phyloP scores from a whole-genome alignment of 306 rosid species.

The Coriaria nepalensis region DNA sequence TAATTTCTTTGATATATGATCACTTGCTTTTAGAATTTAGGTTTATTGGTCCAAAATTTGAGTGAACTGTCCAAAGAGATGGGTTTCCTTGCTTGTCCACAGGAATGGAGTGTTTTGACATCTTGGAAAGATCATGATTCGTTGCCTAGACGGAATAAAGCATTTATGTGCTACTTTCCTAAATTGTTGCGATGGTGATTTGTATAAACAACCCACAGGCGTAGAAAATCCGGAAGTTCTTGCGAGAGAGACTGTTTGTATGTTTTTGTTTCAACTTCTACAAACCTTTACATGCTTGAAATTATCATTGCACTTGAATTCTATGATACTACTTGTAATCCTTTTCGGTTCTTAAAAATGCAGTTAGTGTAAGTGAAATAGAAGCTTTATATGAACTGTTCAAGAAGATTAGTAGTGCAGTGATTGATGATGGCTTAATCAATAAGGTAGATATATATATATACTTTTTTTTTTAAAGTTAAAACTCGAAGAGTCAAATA shows the following conservation, averaged over 20 bases:
- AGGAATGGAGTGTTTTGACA: slow-evolving; percentile 81
- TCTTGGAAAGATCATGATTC: slow-evolving; percentile 61
- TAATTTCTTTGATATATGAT: no score
- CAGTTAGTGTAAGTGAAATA: slow-evolving; percentile 81
- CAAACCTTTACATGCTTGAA: slow-evolving; percentile 12
- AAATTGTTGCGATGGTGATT: slow-evolving; percentile 43
- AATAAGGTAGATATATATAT: slow-evolving; percentile 41
- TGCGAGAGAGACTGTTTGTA: slow-evolving; percentile 87
- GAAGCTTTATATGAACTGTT: slow-evolving; percentile 76
- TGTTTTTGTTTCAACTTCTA: slow-evolving; percentile 31
- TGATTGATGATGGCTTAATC: slow-evolving; percentile 64
- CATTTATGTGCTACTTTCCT: slow-evolving; percentile 43
- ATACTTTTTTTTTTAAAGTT: no score
- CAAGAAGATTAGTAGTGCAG: slow-evolving; percentile 64
- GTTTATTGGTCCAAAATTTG: no score
- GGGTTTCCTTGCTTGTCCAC: slow-evolving; percentile 7
- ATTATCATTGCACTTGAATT: slow-evolving; percentile 1
- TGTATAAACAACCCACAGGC: slow-evolving; percentile 42
- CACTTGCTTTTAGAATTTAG: no score
- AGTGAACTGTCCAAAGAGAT: not conserved
- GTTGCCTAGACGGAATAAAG: slow-evolving; percentile 72
- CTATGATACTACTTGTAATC: slow-evolving; percentile 1
- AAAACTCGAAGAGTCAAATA: no score
- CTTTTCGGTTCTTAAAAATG: slow-evolving; percentile 13
- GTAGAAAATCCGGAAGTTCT: slow-evolving; percentile 70